phyloP scores from a whole-genome alignment of 345 rosid genomes.

The Gossypium bickii region DNA sequence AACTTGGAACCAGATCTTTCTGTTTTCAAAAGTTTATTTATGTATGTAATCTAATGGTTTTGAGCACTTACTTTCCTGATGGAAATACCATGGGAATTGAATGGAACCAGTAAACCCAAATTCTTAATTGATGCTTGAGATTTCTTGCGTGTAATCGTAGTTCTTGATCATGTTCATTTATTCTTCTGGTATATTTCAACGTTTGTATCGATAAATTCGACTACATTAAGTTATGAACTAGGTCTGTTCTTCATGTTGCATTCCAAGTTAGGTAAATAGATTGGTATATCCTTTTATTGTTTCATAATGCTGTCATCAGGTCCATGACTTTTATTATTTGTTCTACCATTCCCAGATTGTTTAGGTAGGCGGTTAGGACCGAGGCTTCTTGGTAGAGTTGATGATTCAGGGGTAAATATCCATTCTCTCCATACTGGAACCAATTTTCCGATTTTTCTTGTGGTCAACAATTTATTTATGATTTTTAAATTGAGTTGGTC shows the following conservation, averaged over 20 bases:
- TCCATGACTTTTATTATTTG: constrained; percentile 18
- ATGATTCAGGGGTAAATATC: constrained; percentile 81
- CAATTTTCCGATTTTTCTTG: not conserved
- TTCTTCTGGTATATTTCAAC: constrained; percentile 2
- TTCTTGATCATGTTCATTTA: not conserved
- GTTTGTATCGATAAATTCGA: not conserved
- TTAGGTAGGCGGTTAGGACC: constrained; percentile 99
- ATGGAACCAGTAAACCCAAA: not conserved
- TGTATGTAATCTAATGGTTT: not conserved
- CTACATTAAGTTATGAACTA: not conserved
- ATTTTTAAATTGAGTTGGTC: constrained; percentile 24
- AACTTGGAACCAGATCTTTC: constrained; percentile 8
- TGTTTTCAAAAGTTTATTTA: constrained; percentile 6
- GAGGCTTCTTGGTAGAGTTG: constrained; percentile 80
- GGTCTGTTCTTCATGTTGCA: not conserved
- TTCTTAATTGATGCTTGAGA: not conserved
- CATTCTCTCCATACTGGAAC: not conserved
- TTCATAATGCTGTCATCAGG: constrained; percentile 13
- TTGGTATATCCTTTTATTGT: not conserved
- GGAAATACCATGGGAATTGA: not conserved
- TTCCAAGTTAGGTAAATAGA: not conserved
- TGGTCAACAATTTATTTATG: constrained; percentile 6
- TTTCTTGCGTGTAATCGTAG: not conserved
- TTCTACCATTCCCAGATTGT: constrained; percentile 62
- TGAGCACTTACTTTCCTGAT: not conserved